phyloP scores from a whole-genome alignment of 257 asterid genomes.

The Solanum neorickii region DNA sequence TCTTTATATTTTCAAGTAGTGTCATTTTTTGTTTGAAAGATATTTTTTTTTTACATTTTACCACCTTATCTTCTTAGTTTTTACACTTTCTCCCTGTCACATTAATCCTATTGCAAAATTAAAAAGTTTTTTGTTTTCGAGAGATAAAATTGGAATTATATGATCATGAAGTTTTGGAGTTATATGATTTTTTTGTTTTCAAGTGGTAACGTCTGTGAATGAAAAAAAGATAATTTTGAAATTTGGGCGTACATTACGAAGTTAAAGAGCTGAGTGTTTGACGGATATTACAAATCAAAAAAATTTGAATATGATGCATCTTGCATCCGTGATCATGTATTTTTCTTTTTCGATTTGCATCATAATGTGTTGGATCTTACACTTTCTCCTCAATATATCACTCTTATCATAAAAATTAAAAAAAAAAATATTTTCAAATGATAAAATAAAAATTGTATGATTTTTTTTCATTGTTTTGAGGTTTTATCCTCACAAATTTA shows the following conservation, averaged over 20 bases:
- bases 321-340: background rate
- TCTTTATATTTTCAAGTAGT: background rate
- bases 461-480: background rate
- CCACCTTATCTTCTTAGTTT: background rate
- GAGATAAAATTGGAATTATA: background rate
- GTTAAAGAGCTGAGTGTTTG: background rate
- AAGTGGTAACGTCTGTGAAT: background rate
- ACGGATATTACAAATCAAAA: background rate
- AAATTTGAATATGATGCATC: background rate
- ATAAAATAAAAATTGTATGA: background rate
- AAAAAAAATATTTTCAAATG: background rate
- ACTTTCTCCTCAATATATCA: background rate
- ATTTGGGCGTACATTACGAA: background rate
- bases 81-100: background rate
- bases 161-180: background rate
- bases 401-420: background rate
- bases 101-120: background rate
- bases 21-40: background rate
- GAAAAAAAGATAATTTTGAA: background rate
- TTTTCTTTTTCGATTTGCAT: background rate
- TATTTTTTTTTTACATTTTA: background rate
- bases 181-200: background rate
- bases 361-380: background rate
- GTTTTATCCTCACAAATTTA: background rate
- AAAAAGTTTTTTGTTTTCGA: background rate